These are phyloP conservation scores for Pyrenochaeta sp. DNA, from an alignment of 2,329 filamentous ascomycete species.

Conservation along the genomic window DNA sequence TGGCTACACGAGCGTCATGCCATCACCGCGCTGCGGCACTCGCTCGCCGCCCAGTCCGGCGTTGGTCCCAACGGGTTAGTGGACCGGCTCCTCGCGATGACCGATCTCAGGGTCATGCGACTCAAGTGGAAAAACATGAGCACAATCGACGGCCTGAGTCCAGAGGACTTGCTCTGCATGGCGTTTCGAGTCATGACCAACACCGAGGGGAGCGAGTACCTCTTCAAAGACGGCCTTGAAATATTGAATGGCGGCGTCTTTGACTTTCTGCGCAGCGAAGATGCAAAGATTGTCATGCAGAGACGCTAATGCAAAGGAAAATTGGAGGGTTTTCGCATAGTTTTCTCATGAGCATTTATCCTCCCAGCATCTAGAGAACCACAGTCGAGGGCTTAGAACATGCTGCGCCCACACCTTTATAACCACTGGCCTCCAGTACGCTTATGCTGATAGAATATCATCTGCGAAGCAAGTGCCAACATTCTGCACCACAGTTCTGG, in stretches of 20 bases:
- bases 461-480: no score
- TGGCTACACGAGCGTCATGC: conserved; percentile 45
- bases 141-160: conserved; percentile 37
- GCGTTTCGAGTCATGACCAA: conserved; percentile 43
- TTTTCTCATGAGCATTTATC: no score
- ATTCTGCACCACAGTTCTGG: no score
- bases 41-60: conserved; percentile 33
- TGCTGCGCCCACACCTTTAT: no score
- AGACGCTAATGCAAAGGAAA: conserved; percentile 18
- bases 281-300: conserved; percentile 45
- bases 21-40: conserved; percentile 35
- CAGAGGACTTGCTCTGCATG: conserved; percentile 45
- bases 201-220: conserved; percentile 43
- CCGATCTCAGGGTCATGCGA: conserved; percentile 44
- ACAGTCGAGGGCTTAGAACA: no score
- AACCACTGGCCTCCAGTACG: no score
- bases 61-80: conserved; percentile 35
- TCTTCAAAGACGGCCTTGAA: conserved; percentile 45
- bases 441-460: no score
- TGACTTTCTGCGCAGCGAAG: conserved; percentile 40
- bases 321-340: no score
- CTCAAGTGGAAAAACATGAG: conserved; percentile 50
- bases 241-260: conserved; percentile 39
- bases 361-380: no score
- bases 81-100: conserved; percentile 44